Evolutionary conservation across 2,329 filamentous ascomycete genomes (phyloP).

Genomic region (Ophiocordyceps australis): DNA sequence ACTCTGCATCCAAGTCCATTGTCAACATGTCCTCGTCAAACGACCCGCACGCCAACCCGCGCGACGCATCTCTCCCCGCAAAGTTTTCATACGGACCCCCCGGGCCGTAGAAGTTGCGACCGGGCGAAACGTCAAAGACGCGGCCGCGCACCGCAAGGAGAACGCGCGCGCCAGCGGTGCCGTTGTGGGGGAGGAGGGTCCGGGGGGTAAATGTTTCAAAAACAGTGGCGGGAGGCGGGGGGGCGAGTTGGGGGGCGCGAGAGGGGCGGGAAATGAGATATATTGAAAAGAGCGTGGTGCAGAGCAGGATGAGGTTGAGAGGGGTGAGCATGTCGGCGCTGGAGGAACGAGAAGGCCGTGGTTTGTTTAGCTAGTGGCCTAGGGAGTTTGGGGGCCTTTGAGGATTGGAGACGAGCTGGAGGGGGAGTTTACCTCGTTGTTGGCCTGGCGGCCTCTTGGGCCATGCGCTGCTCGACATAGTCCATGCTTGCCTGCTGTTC

Average conservation of each 20-base stretch:
- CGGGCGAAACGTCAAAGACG: slow-evolving; percentile 77
- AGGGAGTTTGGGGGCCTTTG: no score
- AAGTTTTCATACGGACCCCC: slow-evolving; percentile 94
- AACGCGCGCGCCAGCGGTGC: slow-evolving; percentile 53
- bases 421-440: slow-evolving; percentile 12
- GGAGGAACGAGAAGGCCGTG: not conserved
- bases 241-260: slow-evolving; percentile 25
- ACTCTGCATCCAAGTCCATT: slow-evolving; percentile 65
- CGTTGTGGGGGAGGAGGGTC: slow-evolving; percentile 75
- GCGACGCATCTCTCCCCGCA: slow-evolving; percentile 75
- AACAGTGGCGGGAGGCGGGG: slow-evolving; percentile 37
- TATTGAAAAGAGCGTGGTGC: slow-evolving; percentile 38
- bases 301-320: slow-evolving; percentile 42
- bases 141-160: slow-evolving; percentile 83
- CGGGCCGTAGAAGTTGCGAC: slow-evolving; percentile 89
- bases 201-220: slow-evolving; percentile 57
- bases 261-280: slow-evolving; percentile 25
- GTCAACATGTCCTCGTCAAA: slow-evolving; percentile 95
- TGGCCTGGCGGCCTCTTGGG: slow-evolving; percentile 30
- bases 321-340: slow-evolving; percentile 35
- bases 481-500: slow-evolving; percentile 33
- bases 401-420: not conserved
- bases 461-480: slow-evolving; percentile 36
- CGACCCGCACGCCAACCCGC: slow-evolving; percentile 76
- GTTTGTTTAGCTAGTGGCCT: no score